A percentile compares a stretch with the other conserved stretches of the same genome.
Evolutionary conservation across 2,329 filamentous ascomycete genomes (phyloP).

Genomic region (Penicillium freii): DNA sequence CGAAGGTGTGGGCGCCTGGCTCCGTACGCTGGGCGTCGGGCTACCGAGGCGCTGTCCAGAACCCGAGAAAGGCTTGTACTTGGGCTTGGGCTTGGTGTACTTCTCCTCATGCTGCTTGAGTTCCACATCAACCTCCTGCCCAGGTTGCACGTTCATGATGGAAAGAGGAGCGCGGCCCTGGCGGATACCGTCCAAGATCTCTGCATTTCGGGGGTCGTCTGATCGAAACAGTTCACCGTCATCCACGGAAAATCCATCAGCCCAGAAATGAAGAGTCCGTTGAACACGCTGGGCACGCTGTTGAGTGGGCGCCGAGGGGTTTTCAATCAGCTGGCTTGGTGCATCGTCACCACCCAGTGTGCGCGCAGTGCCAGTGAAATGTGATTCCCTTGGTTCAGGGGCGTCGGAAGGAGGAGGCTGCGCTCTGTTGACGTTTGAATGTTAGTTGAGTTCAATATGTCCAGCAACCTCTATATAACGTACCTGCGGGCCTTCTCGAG

Average conservation of each 20-base stretch:
- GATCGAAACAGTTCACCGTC: constrained; percentile 63
- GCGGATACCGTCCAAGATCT: constrained; percentile 62
- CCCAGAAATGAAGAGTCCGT: constrained; percentile 63
- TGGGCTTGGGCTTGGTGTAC: constrained; percentile 61
- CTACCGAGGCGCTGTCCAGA: constrained; percentile 62
- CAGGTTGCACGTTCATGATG: constrained; percentile 61
- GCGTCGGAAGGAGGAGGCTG: constrained; percentile 43
- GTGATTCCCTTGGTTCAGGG: constrained; percentile 40
- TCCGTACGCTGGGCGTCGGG: constrained; percentile 56
- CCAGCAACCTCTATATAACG: not conserved
- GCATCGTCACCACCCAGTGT: constrained; percentile 66
- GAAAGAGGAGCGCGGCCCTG: constrained; percentile 61
- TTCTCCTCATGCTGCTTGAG: constrained; percentile 64
- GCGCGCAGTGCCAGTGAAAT: constrained; percentile 60
- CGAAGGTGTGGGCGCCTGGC: constrained; percentile 34
- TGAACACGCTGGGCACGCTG: constrained; percentile 52
- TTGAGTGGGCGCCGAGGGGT: constrained; percentile 46
- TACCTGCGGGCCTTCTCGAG: constrained; percentile 47
- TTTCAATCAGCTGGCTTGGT: constrained; percentile 57
- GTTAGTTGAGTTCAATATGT: not conserved
- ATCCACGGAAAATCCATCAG: constrained; percentile 65
- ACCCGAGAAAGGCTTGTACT: constrained; percentile 63
- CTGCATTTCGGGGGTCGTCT: constrained; percentile 61
- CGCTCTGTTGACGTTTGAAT: constrained; percentile 24
- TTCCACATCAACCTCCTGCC: constrained; percentile 64